Base-by-base conservation (phyloP, 352 stramenopile species). In the Phytophthora tubulina region DNA sequence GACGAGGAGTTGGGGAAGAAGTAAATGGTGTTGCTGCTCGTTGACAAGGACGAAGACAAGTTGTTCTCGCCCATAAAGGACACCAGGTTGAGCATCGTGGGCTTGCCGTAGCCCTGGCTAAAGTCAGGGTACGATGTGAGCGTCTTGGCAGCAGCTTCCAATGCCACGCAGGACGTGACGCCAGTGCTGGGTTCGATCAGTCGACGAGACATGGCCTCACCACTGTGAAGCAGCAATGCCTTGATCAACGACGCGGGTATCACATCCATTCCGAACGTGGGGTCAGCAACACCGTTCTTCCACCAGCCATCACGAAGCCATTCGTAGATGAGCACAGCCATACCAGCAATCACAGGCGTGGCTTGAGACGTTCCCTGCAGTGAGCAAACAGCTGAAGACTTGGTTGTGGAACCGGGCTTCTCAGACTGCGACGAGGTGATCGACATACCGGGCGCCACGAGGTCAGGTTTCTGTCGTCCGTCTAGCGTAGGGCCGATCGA, bases 241-340 rank as follows among this genome's bases (percentile, higher is more conserved):
- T 97, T 97, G 36, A 97, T 70, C 15, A 97, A 69, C 0, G 85
- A 81, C 4, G 88, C 86, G 0, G 87, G 89, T 17, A 90, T 78
- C 2, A 49, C 82, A 44, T 77, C 79, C 68, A 84, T 84, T 15
- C 79, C 93, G 65, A 79, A 89, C 33, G 69, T 82, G 7, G 79
- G 63, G 31, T 94, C 80, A 31, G 79, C 64, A n/a, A 80, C 70
- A 39, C 86, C 90, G 35, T 87, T 81, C 48, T 90, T 82, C 81
- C 91, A 96, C 71, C 80, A 91, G 6, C 90, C 90, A 41, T 97
- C 89, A 44, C 82, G 79, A 35, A 98, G 86, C 82, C 96, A 98
- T 56, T 97, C 88, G 44, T 85, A 87, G 35, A 98, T 64, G 0
- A 98, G 60, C 21, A 94, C 82, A 8, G 89, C 90, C 74, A 88